A percentile compares a stretch with the other conserved stretches of the same genome.
phyloP scores from a whole-genome alignment of 2,329 filamentous ascomycete species.

The Colletotrichum nymphaeae region DNA sequence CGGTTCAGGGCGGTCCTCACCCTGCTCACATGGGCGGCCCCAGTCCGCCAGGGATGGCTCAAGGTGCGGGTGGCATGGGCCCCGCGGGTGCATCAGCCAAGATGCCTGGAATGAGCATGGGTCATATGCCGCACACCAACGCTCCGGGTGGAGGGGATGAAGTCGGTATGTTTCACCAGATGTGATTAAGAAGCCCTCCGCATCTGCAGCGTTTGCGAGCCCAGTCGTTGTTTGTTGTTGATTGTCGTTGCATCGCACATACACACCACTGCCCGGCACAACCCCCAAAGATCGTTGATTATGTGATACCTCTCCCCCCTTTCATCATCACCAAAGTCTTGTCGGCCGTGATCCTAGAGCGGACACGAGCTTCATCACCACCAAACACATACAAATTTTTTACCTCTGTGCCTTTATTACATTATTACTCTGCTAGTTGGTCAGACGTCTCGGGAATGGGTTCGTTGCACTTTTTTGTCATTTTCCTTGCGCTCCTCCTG shows the following conservation, averaged over 20 bases:
- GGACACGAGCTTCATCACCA: constrained; percentile 32
- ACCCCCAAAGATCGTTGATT: constrained; percentile 37
- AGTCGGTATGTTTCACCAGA: constrained; percentile 98
- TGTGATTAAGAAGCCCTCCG: constrained; percentile 68
- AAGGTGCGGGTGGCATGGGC: constrained; percentile 71
- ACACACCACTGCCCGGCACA: constrained; percentile 37
- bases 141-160: constrained; percentile 79
- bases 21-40: constrained; percentile 76
- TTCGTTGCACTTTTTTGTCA: constrained; percentile 43
- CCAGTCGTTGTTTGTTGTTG: constrained; percentile 35
- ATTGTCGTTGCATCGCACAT: constrained; percentile 40
- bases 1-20: constrained; percentile 69
- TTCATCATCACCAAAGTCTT: constrained; percentile 31
- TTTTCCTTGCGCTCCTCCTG: constrained; percentile 33
- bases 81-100: constrained; percentile 65
- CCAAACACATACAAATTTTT: constrained; percentile 31
- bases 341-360: constrained; percentile 34
- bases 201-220: constrained; percentile 52
- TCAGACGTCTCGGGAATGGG: constrained; percentile 44
- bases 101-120: constrained; percentile 77
- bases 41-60: constrained; percentile 72
- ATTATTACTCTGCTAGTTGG: constrained; percentile 34
- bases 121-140: constrained; percentile 77
- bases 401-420: constrained; percentile 34
- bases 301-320: constrained; percentile 47